Conservation (phyloP, 306 rosid genomes). For the Mimosa bimucronata region DNA sequence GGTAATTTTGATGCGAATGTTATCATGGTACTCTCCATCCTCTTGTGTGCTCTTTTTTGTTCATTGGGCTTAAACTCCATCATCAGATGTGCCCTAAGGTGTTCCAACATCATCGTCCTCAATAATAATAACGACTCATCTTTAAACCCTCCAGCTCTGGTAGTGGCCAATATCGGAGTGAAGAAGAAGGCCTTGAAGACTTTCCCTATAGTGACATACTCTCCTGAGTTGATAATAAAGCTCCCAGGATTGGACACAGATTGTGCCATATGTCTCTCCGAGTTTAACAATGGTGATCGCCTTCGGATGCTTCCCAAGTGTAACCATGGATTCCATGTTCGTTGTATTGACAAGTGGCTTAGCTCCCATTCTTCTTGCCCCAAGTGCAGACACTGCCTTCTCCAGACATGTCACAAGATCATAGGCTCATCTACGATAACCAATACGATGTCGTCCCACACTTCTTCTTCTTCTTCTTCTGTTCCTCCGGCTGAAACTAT, state of each 20-base stretch:
- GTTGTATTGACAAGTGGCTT: constrained; percentile 90
- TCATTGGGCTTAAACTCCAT: constrained; percentile 87
- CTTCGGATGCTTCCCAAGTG: constrained; percentile 81
- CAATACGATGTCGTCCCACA: constrained; percentile 23
- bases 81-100: constrained; percentile 76
- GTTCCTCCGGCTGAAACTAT: constrained; percentile 42
- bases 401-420: constrained; percentile 80
- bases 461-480: constrained; percentile 15
- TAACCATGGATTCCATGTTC: constrained; percentile 85
- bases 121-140: neutral
- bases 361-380: constrained; percentile 92
- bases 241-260: constrained; percentile 65
- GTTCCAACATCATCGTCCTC: constrained; percentile 59
- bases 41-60: constrained; percentile 84
- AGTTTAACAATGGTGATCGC: constrained; percentile 62
- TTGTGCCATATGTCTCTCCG: constrained; percentile 82
- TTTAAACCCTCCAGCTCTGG: constrained; percentile 1
- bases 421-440: constrained; percentile 37
- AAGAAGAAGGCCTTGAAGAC: constrained; percentile 80
- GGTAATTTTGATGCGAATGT: constrained; percentile 84
- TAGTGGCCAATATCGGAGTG: constrained; percentile 56
- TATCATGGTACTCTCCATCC: constrained; percentile 92
- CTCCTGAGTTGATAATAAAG: constrained; percentile 46
- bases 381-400: constrained; percentile 81
- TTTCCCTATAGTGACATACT: constrained; percentile 60